Conservation (phyloP, 148 eudicot genomes). For the Chenopodium berlandieri region DNA sequence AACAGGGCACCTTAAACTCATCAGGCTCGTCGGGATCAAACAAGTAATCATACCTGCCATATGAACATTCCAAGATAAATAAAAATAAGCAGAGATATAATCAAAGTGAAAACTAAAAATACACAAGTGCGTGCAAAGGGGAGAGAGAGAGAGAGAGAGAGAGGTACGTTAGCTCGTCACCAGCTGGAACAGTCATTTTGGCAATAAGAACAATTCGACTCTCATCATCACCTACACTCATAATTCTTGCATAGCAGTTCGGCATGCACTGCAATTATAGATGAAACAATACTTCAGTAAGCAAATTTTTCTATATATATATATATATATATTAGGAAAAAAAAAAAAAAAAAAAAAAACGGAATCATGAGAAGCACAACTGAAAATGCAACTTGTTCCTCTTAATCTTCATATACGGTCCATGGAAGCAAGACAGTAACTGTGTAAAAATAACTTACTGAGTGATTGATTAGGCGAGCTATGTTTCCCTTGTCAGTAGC, state of each 20-base stretch:
- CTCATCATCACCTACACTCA: conserved; percentile 80
- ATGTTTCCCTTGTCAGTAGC: conserved; percentile 95
- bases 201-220: conserved; percentile 83
- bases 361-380: background rate
- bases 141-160: conserved; percentile 17
- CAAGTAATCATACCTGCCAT: conserved; percentile 88
- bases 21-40: conserved; percentile 96
- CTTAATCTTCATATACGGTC: background rate
- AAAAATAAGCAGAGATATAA: background rate
- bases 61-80: background rate
- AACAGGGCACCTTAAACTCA: conserved; percentile 84
- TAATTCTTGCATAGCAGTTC: conserved; percentile 79
- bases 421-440: background rate
- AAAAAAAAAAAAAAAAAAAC: background rate
- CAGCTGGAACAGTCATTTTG: conserved; percentile 57
- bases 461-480: conserved; percentile 95
- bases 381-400: background rate
- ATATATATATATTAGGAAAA: no score
- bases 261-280: conserved; percentile 58
- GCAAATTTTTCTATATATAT: background rate
- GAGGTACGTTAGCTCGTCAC: conserved; percentile 71
- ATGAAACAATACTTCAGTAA: conserved; percentile 6
- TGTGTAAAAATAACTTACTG: conserved; percentile 45
- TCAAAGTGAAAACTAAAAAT: background rate
- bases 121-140: background rate